phyloP scores from a whole-genome alignment of 257 asterid species.

The Solanum etuberosum region DNA sequence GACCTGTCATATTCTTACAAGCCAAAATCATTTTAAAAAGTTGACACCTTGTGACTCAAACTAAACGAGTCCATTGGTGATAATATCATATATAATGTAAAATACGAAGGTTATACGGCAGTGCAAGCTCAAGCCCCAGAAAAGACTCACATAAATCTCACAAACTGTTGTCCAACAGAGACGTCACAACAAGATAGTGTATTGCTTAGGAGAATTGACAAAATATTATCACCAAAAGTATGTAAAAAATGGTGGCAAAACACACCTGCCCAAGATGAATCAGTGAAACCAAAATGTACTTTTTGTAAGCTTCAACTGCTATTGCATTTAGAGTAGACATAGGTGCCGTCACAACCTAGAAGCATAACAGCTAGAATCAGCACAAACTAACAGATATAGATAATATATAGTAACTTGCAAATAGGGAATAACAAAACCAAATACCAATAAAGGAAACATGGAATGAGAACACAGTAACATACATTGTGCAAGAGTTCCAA shows the following conservation, averaged over 20 bases:
- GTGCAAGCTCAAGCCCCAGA: background rate
- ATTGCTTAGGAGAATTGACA: background rate
- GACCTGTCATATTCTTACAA: background rate
- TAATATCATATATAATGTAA: background rate
- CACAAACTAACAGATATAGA: background rate
- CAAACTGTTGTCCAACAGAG: background rate
- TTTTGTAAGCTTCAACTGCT: constrained; percentile 95
- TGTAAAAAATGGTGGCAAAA: background rate
- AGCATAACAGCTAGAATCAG: background rate
- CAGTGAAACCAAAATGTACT: constrained; percentile 76
- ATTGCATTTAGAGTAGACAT: constrained; percentile 73
- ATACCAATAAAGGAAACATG: background rate
- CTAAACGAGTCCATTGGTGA: background rate
- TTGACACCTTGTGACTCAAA: background rate
- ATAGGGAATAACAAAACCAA: background rate
- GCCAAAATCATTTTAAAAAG: background rate
- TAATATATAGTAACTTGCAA: background rate
- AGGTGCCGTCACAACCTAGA: constrained; percentile 95
- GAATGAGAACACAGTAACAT: constrained; percentile 9
- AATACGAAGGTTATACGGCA: background rate
- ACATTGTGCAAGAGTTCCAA: constrained; percentile 87
- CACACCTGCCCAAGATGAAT: constrained; percentile 88
- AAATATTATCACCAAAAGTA: background rate
- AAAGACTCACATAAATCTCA: background rate
- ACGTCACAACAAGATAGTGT: background rate